Percentiles rank a stretch among this genome's conserved stretches.
These are phyloP conservation scores for Barbarea vulgaris DNA, from an alignment of 345 rosid genomes.

Conservation along the genomic window DNA sequence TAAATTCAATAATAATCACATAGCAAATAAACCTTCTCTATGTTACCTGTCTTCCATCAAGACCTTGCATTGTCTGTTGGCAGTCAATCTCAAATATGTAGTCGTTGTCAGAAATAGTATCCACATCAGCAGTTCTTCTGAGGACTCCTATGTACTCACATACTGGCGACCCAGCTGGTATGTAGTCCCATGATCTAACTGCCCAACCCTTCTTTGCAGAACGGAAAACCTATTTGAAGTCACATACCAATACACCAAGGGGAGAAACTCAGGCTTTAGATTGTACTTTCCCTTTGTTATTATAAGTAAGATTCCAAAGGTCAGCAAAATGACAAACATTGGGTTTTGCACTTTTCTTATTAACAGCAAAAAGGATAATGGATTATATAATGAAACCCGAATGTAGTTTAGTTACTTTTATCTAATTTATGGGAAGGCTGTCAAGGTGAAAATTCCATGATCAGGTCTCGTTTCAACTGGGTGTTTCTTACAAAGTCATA, in stretches of 20 bases:
- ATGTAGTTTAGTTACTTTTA: not conserved
- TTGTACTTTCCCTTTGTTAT: not conserved
- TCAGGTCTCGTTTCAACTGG: not conserved
- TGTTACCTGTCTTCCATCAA: slow-evolving; percentile 82
- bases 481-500: not conserved
- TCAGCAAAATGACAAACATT: not conserved
- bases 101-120: slow-evolving; percentile 61
- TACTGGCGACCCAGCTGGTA: slow-evolving; percentile 89
- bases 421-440: not conserved
- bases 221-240: slow-evolving; percentile 69
- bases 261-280: not conserved
- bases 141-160: slow-evolving; percentile 86
- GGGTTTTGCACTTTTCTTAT: not conserved
- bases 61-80: slow-evolving; percentile 88
- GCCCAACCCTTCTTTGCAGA: slow-evolving; percentile 95
- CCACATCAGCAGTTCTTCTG: slow-evolving; percentile 71
- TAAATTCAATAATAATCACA: slow-evolving; percentile 16
- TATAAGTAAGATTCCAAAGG: slow-evolving; percentile 3
- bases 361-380: not conserved
- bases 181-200: slow-evolving; percentile 92
- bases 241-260: slow-evolving; percentile 19
- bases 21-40: not conserved
- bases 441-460: not conserved
- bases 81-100: slow-evolving; percentile 95
- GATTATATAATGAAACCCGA: not conserved